Base-by-base conservation (phyloP, 208 protist genomes). In the Willaertia magna region DNA sequence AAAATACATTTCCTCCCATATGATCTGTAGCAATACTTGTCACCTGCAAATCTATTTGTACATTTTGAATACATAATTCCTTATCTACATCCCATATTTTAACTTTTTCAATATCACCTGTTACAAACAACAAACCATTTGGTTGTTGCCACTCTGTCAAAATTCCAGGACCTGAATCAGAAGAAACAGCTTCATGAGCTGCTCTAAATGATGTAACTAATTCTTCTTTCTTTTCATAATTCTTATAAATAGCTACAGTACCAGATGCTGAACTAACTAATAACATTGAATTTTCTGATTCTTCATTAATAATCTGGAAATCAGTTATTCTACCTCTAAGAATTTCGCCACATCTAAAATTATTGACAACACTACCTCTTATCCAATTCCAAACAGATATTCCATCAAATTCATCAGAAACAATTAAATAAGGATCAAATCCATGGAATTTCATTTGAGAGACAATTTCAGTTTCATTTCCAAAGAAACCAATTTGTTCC, bases 401-500 rank as follows among this genome's bases (percentile, higher is more conserved):
- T 16, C 48, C n/a, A 48, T 86, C 48, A 4, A 9, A 74, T 47
- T 86, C 20, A 75, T 75, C 84, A 16, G 84, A 74, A 43, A 86
- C 47, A 20, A 86, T 20, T 14, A 86, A 46, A 46, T 48, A 46
- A 22, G 84, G 84, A 4, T 86, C 84, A 76, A 39, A 49, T 47
- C 47, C 18, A 48, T 86, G 84, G 49, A 86, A 86, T 48, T 34
- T 44, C 47, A 86, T 47, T 44, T 82, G 9, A 12, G 55, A 74
- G 4, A 47, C 30, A 47, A 82, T 59, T 30, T 85, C 83, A 49
- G 46, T 46, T 52, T 81, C 30, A 43, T 85, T 85, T 44, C 46
- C 47, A 52, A 85, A 74, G 46, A 74, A 78, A 42, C 74, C 83
- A 44, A 85, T 79, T 81, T 78, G 83, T n/a, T 85, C 83, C 22